A percentile compares a stretch with the other conserved stretches of the same genome.
phyloP scores from a whole-genome alignment of 192 early-diverging fungal genomes.

The Physocladia obscura region DNA sequence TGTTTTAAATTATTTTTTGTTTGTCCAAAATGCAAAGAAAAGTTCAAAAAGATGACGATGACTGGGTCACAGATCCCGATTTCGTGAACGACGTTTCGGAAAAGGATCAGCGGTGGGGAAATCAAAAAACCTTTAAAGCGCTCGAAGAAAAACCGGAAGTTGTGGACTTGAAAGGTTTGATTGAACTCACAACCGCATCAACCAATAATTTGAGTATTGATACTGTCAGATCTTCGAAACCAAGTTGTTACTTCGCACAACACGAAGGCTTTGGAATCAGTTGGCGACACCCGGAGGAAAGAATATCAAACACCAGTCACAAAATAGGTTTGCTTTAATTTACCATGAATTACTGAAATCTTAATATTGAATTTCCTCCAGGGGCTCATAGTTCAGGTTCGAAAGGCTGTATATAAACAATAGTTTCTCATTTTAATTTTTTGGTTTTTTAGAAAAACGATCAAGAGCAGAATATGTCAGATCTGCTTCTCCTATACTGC shows the following conservation, averaged over 20 bases:
- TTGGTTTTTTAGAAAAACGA: constrained; percentile 47
- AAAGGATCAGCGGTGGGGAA: constrained; percentile 49
- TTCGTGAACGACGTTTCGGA: constrained; percentile 50
- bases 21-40: no score
- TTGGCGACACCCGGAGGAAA: neutral
- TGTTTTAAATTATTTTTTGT: no score
- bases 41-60: no score
- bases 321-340: constrained; percentile 1
- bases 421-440: neutral
- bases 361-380: no score
- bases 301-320: constrained; percentile 31
- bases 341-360: no score
- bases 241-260: constrained; percentile 15
- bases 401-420: no score
- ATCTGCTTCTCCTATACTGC: constrained; percentile 45
- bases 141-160: constrained; percentile 6
- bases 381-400: no score
- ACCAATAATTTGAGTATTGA: neutral
- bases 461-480: constrained; percentile 62
- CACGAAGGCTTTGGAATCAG: neutral
- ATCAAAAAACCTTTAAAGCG: constrained; percentile 38
- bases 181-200: neutral
- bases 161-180: constrained; percentile 28
- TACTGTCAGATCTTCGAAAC: constrained; percentile 9
- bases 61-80: constrained; percentile 41